Evolutionary conservation across 805 yeast genomes (phyloP).

Genomic region (Candida hungchunana): DNA sequence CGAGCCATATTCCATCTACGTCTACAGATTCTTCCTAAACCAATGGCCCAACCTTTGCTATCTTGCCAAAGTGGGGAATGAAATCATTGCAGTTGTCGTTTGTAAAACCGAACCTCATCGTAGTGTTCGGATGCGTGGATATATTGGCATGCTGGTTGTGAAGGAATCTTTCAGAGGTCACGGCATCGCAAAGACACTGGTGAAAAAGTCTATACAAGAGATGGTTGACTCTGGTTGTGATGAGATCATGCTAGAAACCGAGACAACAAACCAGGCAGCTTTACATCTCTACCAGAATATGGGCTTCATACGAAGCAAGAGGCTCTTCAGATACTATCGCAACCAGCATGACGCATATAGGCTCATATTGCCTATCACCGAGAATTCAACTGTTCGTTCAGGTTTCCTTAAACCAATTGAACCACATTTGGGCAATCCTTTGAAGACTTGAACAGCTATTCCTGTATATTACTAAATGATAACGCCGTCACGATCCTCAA

Average conservation of each 20-base stretch:
- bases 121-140: slow-evolving; percentile 72
- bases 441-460: too few relatives aligned
- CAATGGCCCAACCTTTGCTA: slow-evolving; percentile 87
- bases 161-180: slow-evolving; percentile 63
- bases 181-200: slow-evolving; percentile 78
- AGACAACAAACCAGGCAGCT: slow-evolving; percentile 74
- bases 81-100: slow-evolving; percentile 77
- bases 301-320: slow-evolving; percentile 70
- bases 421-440: slow-evolving; percentile 3
- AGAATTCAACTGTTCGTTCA: slow-evolving; percentile 49
- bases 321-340: slow-evolving; percentile 82
- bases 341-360: slow-evolving; percentile 93
- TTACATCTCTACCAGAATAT: slow-evolving; percentile 63
- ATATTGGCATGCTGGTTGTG: slow-evolving; percentile 95
- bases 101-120: slow-evolving; percentile 79
- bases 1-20: slow-evolving; percentile 93
- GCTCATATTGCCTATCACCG: slow-evolving; percentile 74
- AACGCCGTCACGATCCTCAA: neutral
- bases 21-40: slow-evolving; percentile 83
- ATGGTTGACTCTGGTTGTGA: slow-evolving; percentile 71
- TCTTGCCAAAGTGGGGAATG: slow-evolving; percentile 44
- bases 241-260: slow-evolving; percentile 92
- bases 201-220: slow-evolving; percentile 52
- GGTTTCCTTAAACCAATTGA: slow-evolving; percentile 40
- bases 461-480: too few relatives aligned